These are phyloP conservation scores for Cymbidium sinense DNA, from an alignment of 106 monocot species.

Conservation along the genomic window DNA sequence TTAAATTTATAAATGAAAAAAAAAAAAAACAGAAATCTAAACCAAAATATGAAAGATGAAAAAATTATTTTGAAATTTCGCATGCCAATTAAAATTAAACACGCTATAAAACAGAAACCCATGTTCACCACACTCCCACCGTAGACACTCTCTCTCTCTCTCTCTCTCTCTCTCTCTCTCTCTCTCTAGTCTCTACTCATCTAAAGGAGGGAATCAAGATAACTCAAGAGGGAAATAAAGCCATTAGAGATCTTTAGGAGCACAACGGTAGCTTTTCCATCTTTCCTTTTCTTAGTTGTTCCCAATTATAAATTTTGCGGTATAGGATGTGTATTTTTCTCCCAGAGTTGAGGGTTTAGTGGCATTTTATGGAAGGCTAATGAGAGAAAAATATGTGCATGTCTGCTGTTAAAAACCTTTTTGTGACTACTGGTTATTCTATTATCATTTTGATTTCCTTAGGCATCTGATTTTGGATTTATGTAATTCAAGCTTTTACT, in stretches of 20 bases:
- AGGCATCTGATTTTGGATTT: too few relatives aligned
- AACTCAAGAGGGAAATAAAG: background rate
- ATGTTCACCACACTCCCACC: constrained; percentile 1
- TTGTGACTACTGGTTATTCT: too few relatives aligned
- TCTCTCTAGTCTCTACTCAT: too few relatives aligned
- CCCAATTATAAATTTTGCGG: background rate
- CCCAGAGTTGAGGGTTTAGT: background rate
- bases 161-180: constrained; percentile 2
- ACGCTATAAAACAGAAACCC: background rate
- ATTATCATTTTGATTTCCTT: too few relatives aligned
- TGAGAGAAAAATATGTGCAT: background rate
- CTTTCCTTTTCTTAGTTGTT: background rate
- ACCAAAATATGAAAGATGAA: background rate
- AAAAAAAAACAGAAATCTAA: too few relatives aligned
- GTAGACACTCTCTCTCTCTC: background rate
- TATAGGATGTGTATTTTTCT: background rate
- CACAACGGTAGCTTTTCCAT: background rate
- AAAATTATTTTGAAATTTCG: too few relatives aligned
- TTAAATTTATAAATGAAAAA: too few relatives aligned
- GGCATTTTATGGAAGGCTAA: background rate
- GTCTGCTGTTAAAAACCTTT: background rate
- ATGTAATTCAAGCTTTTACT: background rate
- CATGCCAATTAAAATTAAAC: too few relatives aligned
- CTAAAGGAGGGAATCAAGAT: background rate
- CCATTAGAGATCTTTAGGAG: too few relatives aligned